Evolutionary conservation across 108 stramenopile genomes (phyloP), one percentile per base, ranked within the genome.

Genomic region (Phaeodactylum tricornutum): DNA sequence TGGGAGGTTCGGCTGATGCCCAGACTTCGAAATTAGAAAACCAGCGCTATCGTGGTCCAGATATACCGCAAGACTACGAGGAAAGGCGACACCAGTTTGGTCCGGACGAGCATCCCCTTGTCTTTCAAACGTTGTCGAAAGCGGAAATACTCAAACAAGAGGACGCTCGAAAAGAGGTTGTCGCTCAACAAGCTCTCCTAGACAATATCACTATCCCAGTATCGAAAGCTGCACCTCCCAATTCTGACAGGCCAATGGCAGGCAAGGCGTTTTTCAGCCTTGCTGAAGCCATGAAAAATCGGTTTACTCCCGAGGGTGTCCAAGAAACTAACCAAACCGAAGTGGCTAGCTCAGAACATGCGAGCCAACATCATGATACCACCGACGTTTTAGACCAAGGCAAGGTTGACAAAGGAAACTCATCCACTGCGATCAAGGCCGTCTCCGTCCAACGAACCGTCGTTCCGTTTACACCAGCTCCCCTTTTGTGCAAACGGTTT

Each of bases 401-500:
- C 2, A n/a, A n/a, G n/a, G n/a, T n/a, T n/a, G n/a, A n/a, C n/a
- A n/a, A n/a, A n/a, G n/a, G n/a, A n/a, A n/a, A n/a, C n/a, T n/a
- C n/a, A n/a, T n/a, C n/a, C n/a, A n/a, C n/a, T n/a, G n/a, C n/a
- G n/a, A n/a, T n/a, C n/a, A n/a, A n/a, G n/a, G n/a, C n/a, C n/a
- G n/a, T n/a, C n/a, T n/a, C n/a, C n/a, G 55, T 74, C 36, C 5
- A 22, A 0, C 53, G 70, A 11, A 65, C 62, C 3, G 40, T 44
- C 14, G 16, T 30, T 29, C 12, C 48, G 28, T 79, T 72, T 57
- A 3, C 34, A 15, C 77, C 77, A 8, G 37, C 47, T 25, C 57
- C 59, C 2, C 51, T 79, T 17, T 17, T 79, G 23, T 72, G 77
- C 59, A 79, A 79, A 46, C 65, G 77, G 14, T 61, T 79, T 28